Base-by-base conservation (phyloP, 225 moss, liverwort and hornwort species). In the Pseudoscleropodium purum region DNA sequence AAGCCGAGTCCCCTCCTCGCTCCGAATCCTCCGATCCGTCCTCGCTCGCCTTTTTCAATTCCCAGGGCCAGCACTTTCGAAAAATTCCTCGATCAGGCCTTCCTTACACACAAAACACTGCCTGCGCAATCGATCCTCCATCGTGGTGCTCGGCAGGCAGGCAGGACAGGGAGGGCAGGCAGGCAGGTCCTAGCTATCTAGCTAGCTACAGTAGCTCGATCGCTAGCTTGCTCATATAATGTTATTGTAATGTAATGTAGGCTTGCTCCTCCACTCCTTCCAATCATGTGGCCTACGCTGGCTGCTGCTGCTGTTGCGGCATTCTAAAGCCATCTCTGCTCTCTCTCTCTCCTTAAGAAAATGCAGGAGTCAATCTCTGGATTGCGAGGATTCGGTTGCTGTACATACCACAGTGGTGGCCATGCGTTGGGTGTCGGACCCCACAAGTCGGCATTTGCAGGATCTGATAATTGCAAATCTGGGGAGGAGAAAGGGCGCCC, bases 371-470 rank as follows among this genome's bases (percentile, higher is more conserved):
- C 83, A 60, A 83, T 47, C 33, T 75, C 18, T 64, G 56, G 45
- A 68, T 87, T 9, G n/a, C 47, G n/a, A 45, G 66, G 57, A 82
- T 90, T 82, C 36, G 37, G 66, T 82, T 30, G 51, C 24, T 70
- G 85, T 66, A n/a, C 79, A 16, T 23, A 0, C n/a, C 25, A 5
- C 21, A 60, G 60, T 60, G 37, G 34, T 25, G 43, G 43, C 20
- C 43, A 2, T 45, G 61, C 43, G 21, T 79, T 60, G 85, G 89
- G 7, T 7, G 20, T 78, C 14, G 89, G 68, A 89, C 78, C 77
- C 89, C 85, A 85, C 89, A 79, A 89, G 89, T 84, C 79, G 79
- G 77, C 85, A 84, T 61, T 85, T 89, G 89, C 79, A 89, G 56
- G 60, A 79, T 85, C 61, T 60, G 85, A 85, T 78, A 79, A 85